phyloP scores from a whole-genome alignment of 2,329 filamentous ascomycete species.

The Fusarium beomiforme region DNA sequence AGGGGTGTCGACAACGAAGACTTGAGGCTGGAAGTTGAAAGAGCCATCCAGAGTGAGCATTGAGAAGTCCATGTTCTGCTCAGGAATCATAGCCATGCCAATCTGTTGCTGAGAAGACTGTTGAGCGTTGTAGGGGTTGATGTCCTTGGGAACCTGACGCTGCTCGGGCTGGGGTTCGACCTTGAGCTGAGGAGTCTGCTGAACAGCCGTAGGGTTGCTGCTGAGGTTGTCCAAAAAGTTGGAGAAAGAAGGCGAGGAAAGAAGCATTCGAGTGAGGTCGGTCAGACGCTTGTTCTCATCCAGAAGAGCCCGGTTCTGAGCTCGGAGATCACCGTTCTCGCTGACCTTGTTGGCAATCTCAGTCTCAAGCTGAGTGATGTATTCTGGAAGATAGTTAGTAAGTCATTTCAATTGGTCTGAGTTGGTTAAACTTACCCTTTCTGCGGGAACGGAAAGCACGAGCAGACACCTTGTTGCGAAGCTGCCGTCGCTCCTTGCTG shows the following conservation, averaged over 20 bases:
- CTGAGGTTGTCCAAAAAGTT: slow-evolving; percentile 80
- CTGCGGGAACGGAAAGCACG: slow-evolving; percentile 96
- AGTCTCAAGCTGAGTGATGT: slow-evolving; percentile 92
- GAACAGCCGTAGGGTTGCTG: slow-evolving; percentile 62
- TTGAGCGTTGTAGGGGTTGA: slow-evolving; percentile 68
- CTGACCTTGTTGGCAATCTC: slow-evolving; percentile 86
- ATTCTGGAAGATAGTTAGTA: slow-evolving; percentile 69
- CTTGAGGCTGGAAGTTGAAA: slow-evolving; percentile 73
- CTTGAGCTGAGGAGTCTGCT: slow-evolving; percentile 52
- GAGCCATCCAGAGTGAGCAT: slow-evolving; percentile 70
- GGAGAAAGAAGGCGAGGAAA: slow-evolving; percentile 83
- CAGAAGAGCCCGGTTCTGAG: slow-evolving; percentile 81
- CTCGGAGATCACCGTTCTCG: slow-evolving; percentile 82
- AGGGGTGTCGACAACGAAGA: slow-evolving; percentile 80
- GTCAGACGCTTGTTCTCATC: slow-evolving; percentile 87
- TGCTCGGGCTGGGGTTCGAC: slow-evolving; percentile 56
- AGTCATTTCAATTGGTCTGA: neutral
- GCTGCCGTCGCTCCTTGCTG: slow-evolving; percentile 94
- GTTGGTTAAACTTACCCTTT: slow-evolving; percentile 78
- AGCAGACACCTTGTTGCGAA: slow-evolving; percentile 99
- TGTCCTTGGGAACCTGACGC: slow-evolving; percentile 70
- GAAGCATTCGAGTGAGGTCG: slow-evolving; percentile 82
- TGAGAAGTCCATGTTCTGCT: slow-evolving; percentile 79
- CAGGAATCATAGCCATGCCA: slow-evolving; percentile 84
- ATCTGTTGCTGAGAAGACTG: slow-evolving; percentile 73